Evolutionary conservation across 2,329 filamentous ascomycete species (phyloP).

Genomic region (Penicillium sp.): DNA sequence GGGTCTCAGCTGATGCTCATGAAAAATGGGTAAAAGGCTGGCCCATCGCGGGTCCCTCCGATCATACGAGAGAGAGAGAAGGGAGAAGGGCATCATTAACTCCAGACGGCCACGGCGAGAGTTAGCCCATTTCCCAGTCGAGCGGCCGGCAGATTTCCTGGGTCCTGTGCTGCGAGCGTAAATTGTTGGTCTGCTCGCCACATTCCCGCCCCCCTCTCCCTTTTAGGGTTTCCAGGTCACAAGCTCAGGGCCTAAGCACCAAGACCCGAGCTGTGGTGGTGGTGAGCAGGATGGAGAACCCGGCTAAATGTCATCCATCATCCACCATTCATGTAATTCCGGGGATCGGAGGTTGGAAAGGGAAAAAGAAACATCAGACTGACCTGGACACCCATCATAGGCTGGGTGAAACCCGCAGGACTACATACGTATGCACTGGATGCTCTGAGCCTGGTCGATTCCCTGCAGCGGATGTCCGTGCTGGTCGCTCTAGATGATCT

Average conservation of each 20-base stretch:
- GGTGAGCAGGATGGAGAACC: background rate
- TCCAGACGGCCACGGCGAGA: background rate
- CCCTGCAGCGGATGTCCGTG: slow-evolving; percentile 35
- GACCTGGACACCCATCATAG: slow-evolving; percentile 4
- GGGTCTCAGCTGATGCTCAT: slow-evolving; percentile 25
- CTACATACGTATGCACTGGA: background rate
- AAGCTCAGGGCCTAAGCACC: background rate
- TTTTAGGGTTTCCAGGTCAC: background rate
- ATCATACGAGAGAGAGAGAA: slow-evolving; percentile 5
- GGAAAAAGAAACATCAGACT: background rate
- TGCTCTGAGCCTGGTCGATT: slow-evolving; percentile 24
- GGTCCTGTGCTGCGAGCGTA: slow-evolving; percentile 18
- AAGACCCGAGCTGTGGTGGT: background rate
- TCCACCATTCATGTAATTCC: too few relatives aligned
- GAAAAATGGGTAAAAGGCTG: slow-evolving; percentile 15
- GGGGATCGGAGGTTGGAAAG: background rate
- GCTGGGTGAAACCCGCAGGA: slow-evolving; percentile 11
- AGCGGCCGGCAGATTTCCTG: slow-evolving; percentile 25
- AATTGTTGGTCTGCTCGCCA: slow-evolving; percentile 17
- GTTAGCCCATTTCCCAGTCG: slow-evolving; percentile 20
- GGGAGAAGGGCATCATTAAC: slow-evolving; percentile 4
- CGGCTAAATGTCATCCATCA: background rate
- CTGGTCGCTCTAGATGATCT: slow-evolving; percentile 27
- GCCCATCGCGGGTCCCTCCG: background rate
- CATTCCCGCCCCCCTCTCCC: slow-evolving; percentile 21